phyloP scores from a whole-genome alignment of 768 basidiomycete genomes.

The Antrodiella citrinella region DNA sequence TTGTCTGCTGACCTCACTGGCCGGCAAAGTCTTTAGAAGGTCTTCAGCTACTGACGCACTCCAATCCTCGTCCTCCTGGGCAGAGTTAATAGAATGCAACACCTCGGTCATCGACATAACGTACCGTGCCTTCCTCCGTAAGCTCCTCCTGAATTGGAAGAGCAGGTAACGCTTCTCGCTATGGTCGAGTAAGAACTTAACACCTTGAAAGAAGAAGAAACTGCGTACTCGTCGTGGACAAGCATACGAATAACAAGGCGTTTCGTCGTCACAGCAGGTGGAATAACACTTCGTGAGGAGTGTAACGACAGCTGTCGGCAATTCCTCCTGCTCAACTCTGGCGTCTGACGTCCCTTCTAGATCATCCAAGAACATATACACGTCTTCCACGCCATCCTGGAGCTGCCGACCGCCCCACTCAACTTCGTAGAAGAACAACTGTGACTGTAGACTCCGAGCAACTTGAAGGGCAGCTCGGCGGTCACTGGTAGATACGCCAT shows the following conservation, averaged over 20 bases:
- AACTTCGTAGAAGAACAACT: conserved; percentile 94
- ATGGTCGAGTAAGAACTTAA: not conserved
- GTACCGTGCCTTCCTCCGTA: conserved; percentile 19
- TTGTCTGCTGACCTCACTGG: conserved; percentile 78
- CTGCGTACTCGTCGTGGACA: conserved; percentile 69
- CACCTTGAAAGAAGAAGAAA: conserved; percentile 1
- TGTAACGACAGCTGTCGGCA: conserved; percentile 88
- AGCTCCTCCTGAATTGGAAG: conserved; percentile 13
- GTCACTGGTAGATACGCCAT: conserved; percentile 67
- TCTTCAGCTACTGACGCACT: conserved; percentile 38
- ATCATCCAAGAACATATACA: conserved; percentile 89
- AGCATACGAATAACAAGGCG: conserved; percentile 72
- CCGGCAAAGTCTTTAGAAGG: conserved; percentile 49
- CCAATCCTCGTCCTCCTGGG: conserved; percentile 40
- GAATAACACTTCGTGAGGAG: conserved; percentile 88
- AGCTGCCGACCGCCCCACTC: conserved; percentile 84
- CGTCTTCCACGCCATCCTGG: conserved; percentile 85
- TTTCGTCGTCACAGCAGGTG: conserved; percentile 74
- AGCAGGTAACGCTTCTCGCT: conserved; percentile 15
- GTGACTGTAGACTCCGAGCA: conserved; percentile 83
- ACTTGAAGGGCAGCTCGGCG: conserved; percentile 80
- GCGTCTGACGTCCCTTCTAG: conserved; percentile 55
- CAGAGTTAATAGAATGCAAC: not conserved
- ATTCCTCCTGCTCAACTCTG: conserved; percentile 53
- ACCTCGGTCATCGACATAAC: too few species aligned